Evolutionary conservation across 2,329 filamentous ascomycete genomes (phyloP).

Genomic region (Colletotrichum orbiculare): DNA sequence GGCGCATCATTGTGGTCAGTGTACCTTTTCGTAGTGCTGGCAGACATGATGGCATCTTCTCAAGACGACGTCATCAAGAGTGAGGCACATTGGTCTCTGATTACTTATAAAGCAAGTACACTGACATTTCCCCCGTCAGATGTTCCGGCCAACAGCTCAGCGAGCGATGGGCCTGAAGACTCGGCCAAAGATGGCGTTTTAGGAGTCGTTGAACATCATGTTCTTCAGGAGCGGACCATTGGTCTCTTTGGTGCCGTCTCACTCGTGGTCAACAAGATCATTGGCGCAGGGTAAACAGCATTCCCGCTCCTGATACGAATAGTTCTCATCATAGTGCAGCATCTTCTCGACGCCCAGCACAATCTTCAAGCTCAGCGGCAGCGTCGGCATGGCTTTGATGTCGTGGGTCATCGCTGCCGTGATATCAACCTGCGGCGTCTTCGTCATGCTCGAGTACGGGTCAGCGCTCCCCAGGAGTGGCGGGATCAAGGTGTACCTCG

Average conservation of each 20-base stretch:
- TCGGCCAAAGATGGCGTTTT: slow-evolving; percentile 22
- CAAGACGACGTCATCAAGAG: slow-evolving; percentile 8
- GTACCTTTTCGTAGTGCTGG: background rate
- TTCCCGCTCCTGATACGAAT: background rate
- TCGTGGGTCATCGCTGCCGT: slow-evolving; percentile 40
- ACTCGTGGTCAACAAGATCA: slow-evolving; percentile 41
- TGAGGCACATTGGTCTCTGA: background rate
- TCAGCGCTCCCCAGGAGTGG: slow-evolving; percentile 39
- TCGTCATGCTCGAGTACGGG: slow-evolving; percentile 42
- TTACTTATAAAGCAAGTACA: background rate
- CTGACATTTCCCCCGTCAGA: background rate
- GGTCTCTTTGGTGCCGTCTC: slow-evolving; percentile 40
- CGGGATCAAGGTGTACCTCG: slow-evolving; percentile 42
- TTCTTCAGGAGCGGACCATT: slow-evolving; percentile 38
- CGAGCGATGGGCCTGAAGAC: slow-evolving; percentile 7
- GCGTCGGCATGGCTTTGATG: slow-evolving; percentile 41
- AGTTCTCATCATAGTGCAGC: slow-evolving; percentile 13
- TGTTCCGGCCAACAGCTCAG: slow-evolving; percentile 2
- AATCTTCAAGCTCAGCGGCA: slow-evolving; percentile 39
- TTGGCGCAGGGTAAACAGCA: slow-evolving; percentile 38
- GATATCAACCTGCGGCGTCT: slow-evolving; percentile 39
- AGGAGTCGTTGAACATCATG: slow-evolving; percentile 23
- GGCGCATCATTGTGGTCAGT: no score
- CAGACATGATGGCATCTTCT: slow-evolving; percentile 1
- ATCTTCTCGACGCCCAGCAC: slow-evolving; percentile 41